phyloP scores from a whole-genome alignment of 2,329 filamentous ascomycete genomes.

The Chrysosphaeria jannelii region DNA sequence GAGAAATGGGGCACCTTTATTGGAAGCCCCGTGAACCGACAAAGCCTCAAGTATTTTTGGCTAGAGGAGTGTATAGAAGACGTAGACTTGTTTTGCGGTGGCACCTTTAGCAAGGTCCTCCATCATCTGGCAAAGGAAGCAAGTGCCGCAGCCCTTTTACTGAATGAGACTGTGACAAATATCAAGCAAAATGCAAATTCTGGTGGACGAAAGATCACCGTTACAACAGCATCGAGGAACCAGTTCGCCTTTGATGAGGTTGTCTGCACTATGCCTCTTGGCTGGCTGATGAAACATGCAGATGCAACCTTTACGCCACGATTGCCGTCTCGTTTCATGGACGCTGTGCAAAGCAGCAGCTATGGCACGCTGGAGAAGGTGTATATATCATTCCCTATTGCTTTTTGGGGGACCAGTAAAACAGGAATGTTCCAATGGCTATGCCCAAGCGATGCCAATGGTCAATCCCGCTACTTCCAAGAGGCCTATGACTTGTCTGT shows the following conservation, averaged over 20 bases:
- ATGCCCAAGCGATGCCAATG: constrained; percentile 27
- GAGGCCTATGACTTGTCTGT: constrained; percentile 50
- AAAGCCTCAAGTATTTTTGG: constrained; percentile 52
- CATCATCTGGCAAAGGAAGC: too few relatives aligned
- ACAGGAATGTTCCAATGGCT: constrained; percentile 53
- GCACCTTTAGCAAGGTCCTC: too few relatives aligned
- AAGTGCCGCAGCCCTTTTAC: too few relatives aligned
- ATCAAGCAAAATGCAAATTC: too few relatives aligned
- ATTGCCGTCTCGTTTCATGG: constrained; percentile 22
- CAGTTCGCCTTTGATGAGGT: constrained; percentile 30
- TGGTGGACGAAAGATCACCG: too few relatives aligned
- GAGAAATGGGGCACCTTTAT: constrained; percentile 44
- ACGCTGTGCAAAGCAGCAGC: constrained; percentile 31
- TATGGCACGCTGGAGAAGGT: constrained; percentile 38
- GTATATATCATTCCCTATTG: constrained; percentile 37
- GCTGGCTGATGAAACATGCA: constrained; percentile 32
- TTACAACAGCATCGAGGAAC: constrained; percentile 15
- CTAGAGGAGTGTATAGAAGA: constrained; percentile 50
- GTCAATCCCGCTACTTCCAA: constrained; percentile 28
- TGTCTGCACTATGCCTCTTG: constrained; percentile 35
- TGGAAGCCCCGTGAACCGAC: constrained; percentile 28
- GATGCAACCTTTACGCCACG: constrained; percentile 25
- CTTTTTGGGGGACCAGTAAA: constrained; percentile 36
- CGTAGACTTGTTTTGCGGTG: too few relatives aligned
- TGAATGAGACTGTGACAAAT: too few relatives aligned